Percentiles rank a stretch among this genome's conserved stretches.
These are phyloP conservation scores for Geotrichum fermentans DNA, from an alignment of 1,139 yeast species.

Conservation along the genomic window DNA sequence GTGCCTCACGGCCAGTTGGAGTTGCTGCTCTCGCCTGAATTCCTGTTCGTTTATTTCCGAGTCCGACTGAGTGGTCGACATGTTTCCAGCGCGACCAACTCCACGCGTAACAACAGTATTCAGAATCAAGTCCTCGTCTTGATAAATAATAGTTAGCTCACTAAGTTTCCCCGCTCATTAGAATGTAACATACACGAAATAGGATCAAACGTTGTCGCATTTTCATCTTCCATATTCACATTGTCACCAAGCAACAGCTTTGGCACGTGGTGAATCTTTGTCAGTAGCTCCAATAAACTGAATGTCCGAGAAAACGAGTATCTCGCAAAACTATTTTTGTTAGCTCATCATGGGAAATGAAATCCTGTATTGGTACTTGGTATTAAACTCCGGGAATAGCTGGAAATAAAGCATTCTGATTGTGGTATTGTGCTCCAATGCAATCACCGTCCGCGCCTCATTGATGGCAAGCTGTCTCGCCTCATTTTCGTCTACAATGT, in stretches of 20 bases:
- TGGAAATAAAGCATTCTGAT: constrained; percentile 20
- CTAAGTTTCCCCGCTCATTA: too few relatives aligned
- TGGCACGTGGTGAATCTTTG: constrained; percentile 12
- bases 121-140: constrained; percentile 16
- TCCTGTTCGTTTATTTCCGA: neutral
- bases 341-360: neutral
- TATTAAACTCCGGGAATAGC: constrained; percentile 18
- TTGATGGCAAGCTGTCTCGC: constrained; percentile 1
- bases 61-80: too few relatives aligned
- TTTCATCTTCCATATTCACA: neutral
- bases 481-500: neutral
- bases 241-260: constrained; percentile 13
- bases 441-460: constrained; percentile 17
- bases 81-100: neutral
- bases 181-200: constrained; percentile 11
- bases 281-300: constrained; percentile 12
- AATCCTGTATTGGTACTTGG: constrained; percentile 10
- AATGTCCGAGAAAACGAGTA: constrained; percentile 19
- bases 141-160: too few relatives aligned
- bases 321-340: constrained; percentile 18
- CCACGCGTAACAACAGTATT: constrained; percentile 3
- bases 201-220: constrained; percentile 11
- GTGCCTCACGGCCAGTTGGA: neutral
- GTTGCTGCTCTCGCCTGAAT: neutral
- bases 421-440: constrained; percentile 21